A percentile compares a stretch with the other conserved stretches of the same genome.
Conservation (phyloP, 345 rosid species). For the Syzygium grande region DNA sequence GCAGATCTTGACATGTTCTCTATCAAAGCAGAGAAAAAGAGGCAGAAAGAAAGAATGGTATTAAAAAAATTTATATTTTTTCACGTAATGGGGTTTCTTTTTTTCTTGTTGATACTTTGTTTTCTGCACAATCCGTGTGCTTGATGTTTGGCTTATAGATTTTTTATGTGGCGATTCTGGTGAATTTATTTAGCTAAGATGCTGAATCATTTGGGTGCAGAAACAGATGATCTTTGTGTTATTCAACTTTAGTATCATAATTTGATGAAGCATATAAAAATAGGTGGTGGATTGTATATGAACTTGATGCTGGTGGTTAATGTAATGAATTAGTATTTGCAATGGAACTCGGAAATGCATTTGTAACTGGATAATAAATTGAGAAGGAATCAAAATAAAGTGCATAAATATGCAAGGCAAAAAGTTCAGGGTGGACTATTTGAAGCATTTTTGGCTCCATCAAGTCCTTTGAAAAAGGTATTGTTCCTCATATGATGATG, state of each 20-base stretch:
- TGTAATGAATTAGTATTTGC: background rate
- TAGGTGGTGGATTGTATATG: background rate
- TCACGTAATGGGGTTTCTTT: background rate
- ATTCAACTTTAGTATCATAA: background rate
- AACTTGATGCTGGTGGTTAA: background rate
- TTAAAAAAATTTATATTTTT: background rate
- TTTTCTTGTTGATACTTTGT: background rate
- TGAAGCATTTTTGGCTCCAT: background rate
- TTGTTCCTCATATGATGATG: background rate
- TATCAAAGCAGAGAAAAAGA: slow-evolving; percentile 79
- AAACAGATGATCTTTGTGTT: background rate
- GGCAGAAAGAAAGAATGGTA: slow-evolving; percentile 82
- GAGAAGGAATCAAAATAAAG: background rate
- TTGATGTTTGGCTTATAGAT: background rate
- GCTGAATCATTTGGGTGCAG: background rate
- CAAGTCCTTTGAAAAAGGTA: background rate
- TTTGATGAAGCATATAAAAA: background rate
- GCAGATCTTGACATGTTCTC: slow-evolving; percentile 59
- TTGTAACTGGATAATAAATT: background rate
- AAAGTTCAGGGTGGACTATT: background rate
- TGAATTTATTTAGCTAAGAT: background rate
- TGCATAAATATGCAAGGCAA: background rate
- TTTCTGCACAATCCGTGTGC: background rate
- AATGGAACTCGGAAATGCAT: background rate
- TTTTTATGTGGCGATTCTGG: background rate